Conservation (phyloP, 1,139 yeast species). For the Magnusiomyces clavatus region DNA sequence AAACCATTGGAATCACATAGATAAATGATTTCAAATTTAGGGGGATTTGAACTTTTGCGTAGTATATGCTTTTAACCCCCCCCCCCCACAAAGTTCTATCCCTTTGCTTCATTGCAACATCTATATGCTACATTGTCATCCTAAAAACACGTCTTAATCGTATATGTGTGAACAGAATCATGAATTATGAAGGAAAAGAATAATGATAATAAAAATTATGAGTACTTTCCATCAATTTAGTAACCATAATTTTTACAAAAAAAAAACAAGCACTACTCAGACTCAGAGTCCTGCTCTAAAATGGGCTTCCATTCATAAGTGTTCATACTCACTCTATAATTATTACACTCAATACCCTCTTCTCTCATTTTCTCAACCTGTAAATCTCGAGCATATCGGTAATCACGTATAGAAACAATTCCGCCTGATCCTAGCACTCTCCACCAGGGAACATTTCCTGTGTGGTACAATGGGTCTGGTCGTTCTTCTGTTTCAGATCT, state of each 20-base stretch:
- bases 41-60: too few species aligned
- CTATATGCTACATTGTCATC: too few species aligned
- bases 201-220: background rate
- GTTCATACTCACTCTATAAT: conserved; percentile 38
- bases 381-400: conserved; percentile 33
- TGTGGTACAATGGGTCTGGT: conserved; percentile 24
- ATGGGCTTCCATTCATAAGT: conserved; percentile 64
- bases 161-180: too few species aligned
- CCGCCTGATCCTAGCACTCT: conserved; percentile 61
- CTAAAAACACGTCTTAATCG: too few species aligned
- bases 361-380: conserved; percentile 43
- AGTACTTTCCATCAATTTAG: background rate
- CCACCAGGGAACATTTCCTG: conserved; percentile 67
- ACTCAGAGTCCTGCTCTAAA: conserved; percentile 16
- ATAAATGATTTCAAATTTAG: too few species aligned
- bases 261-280: background rate
- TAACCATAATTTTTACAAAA: too few species aligned
- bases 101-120: too few species aligned
- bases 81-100: too few species aligned
- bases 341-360: conserved; percentile 43
- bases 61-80: too few species aligned
- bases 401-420: conserved; percentile 45
- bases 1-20: too few species aligned
- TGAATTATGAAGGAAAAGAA: background rate
- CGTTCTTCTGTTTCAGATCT: background rate